Conservation (phyloP, 2,329 filamentous ascomycete genomes). For the Penicillium sumatraense region DNA sequence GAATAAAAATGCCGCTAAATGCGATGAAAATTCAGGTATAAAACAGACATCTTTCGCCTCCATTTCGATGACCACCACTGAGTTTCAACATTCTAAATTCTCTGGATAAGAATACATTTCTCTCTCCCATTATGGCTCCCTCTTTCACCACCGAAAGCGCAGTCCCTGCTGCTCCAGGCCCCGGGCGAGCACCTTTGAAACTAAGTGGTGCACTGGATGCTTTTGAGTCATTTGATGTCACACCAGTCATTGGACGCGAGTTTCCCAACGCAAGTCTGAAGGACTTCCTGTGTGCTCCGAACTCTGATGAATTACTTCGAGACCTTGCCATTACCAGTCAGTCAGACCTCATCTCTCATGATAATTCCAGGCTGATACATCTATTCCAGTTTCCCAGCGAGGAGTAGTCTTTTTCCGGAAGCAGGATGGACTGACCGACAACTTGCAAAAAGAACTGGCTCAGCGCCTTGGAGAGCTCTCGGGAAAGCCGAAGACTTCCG, state of each 20-base stretch:
- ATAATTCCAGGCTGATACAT: not conserved
- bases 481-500: conserved; percentile 52
- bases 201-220: conserved; percentile 46
- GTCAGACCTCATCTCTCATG: not conserved
- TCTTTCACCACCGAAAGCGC: too few relatives aligned
- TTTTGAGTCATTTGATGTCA: conserved; percentile 54
- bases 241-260: conserved; percentile 57
- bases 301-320: conserved; percentile 39
- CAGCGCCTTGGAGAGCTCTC: conserved; percentile 54
- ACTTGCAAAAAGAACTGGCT: conserved; percentile 57
- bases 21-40: too few relatives aligned
- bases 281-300: conserved; percentile 52
- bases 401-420: conserved; percentile 60
- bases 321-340: conserved; percentile 42
- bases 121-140: too few relatives aligned
- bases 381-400: conserved; percentile 52
- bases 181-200: conserved; percentile 46
- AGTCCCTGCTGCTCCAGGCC: too few relatives aligned
- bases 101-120: too few relatives aligned
- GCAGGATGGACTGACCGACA: conserved; percentile 54
- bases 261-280: conserved; percentile 47
- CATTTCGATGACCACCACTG: too few relatives aligned
- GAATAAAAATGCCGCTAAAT: too few relatives aligned
- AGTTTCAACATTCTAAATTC: too few relatives aligned
- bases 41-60: too few relatives aligned